phyloP scores from a whole-genome alignment of 2,329 filamentous ascomycete species.

The Cryphonectria nitschkei region DNA sequence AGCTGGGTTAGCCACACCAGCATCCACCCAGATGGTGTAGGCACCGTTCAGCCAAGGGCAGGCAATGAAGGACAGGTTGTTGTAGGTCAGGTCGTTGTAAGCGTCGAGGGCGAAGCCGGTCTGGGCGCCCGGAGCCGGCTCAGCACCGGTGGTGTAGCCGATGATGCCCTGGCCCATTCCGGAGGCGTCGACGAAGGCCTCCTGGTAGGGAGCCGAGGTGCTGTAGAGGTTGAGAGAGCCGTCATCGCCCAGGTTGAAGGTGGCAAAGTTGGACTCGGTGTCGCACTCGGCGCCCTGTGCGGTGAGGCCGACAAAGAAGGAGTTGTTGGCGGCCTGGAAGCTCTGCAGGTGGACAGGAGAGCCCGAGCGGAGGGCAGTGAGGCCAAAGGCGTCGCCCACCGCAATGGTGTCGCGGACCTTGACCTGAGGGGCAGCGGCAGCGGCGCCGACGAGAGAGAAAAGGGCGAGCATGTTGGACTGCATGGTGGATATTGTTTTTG shows the following conservation, averaged over 20 bases:
- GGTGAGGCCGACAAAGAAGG: constrained; percentile 48
- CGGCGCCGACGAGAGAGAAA: constrained; percentile 47
- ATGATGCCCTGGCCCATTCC: constrained; percentile 62
- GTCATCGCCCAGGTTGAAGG: constrained; percentile 51
- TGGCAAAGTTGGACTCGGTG: constrained; percentile 46
- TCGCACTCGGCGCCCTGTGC: constrained; percentile 55
- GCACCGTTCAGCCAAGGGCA: constrained; percentile 53
- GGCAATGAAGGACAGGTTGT: constrained; percentile 50
- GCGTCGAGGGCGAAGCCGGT: constrained; percentile 51
- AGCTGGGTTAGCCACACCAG: constrained; percentile 41
- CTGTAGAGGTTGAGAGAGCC: constrained; percentile 54
- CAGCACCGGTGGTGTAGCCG: constrained; percentile 53
- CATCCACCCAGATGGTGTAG: constrained; percentile 45
- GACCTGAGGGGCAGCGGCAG: constrained; percentile 37
- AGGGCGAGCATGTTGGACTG: constrained; percentile 62
- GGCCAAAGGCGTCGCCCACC: constrained; percentile 43
- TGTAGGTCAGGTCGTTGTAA: constrained; percentile 50
- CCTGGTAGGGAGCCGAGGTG: constrained; percentile 46
- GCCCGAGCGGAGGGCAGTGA: constrained; percentile 55
- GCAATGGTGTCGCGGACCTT: constrained; percentile 33
- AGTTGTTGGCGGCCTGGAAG: constrained; percentile 49
- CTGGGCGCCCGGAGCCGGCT: constrained; percentile 46
- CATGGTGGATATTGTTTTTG: constrained; percentile 31
- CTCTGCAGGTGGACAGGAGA: constrained; percentile 50
- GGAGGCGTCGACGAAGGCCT: constrained; percentile 58